These are phyloP conservation scores for Thalassiosira ordinaria DNA, from an alignment of 352 stramenopile genomes.

Conservation along the genomic window DNA sequence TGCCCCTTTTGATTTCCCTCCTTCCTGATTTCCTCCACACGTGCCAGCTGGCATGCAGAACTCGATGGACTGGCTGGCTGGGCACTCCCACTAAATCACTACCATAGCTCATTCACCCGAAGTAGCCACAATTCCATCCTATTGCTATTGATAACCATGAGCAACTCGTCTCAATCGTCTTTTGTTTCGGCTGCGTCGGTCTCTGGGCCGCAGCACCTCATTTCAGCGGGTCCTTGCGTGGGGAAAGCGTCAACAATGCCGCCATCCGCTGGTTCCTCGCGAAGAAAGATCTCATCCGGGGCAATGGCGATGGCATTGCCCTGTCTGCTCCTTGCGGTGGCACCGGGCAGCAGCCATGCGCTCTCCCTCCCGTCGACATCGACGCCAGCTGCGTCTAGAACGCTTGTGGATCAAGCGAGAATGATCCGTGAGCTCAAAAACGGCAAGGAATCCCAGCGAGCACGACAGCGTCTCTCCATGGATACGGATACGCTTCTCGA, in stretches of 20 bases:
- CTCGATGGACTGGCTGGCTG: too few species aligned
- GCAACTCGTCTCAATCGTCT: too few species aligned
- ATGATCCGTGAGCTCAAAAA: constrained; percentile 22
- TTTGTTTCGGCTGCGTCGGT: too few species aligned
- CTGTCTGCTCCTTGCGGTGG: background rate
- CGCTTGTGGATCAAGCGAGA: constrained; percentile 10
- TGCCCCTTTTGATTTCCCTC: too few species aligned
- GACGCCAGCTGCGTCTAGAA: background rate
- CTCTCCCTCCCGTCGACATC: constrained; percentile 4
- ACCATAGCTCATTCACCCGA: too few species aligned
- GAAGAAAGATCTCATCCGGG: background rate
- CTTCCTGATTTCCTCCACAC: too few species aligned
- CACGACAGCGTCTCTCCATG: background rate
- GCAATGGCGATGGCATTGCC: background rate
- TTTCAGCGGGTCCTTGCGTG: background rate
- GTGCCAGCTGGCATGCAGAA: too few species aligned
- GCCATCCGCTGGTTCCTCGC: background rate
- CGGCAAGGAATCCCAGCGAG: background rate
- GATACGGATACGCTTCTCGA: constrained; percentile 20
- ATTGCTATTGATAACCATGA: too few species aligned
- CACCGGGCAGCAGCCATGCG: background rate
- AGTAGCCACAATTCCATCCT: too few species aligned
- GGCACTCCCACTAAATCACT: too few species aligned
- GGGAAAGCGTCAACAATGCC: background rate
- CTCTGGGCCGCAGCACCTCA: background rate